A percentile compares a stretch with the other conserved stretches of the same genome.
These are phyloP conservation scores for Toxicodendron radicans DNA, from an alignment of 345 rosid genomes.

Conservation along the genomic window DNA sequence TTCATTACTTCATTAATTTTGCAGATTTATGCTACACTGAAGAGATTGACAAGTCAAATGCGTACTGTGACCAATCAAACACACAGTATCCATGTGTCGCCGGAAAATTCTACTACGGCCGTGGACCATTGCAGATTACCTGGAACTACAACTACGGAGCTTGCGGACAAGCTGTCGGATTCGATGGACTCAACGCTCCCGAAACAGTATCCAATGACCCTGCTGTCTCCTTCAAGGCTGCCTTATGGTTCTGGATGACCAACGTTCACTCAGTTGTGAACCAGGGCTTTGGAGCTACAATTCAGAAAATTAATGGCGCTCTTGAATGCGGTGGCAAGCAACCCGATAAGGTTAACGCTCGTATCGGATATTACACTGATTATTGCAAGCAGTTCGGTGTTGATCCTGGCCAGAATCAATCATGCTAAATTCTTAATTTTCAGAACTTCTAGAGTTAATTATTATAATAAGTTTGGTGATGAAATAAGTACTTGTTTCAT, in stretches of 20 bases:
- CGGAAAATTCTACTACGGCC: constrained; percentile 45
- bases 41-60: constrained; percentile 25
- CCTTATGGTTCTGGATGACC: constrained; percentile 61
- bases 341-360: neutral
- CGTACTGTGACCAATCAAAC: constrained; percentile 28
- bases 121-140: constrained; percentile 57
- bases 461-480: neutral
- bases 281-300: constrained; percentile 58
- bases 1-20: neutral
- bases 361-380: neutral
- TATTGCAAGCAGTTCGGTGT: constrained; percentile 5
- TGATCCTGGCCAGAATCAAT: neutral
- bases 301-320: constrained; percentile 48
- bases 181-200: constrained; percentile 41
- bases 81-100: constrained; percentile 36
- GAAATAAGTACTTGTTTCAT: too few species aligned
- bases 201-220: constrained; percentile 42
- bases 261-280: constrained; percentile 36
- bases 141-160: constrained; percentile 62
- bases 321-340: constrained; percentile 44
- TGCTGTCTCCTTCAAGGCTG: constrained; percentile 43
- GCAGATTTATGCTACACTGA: constrained; percentile 33
- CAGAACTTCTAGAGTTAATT: too few species aligned
- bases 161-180: constrained; percentile 36
- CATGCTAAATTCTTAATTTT: neutral